Evolutionary conservation across 768 basidiomycete genomes (phyloP), one percentile per base, ranked within the genome.

Genomic region (Mycena belliarum): DNA sequence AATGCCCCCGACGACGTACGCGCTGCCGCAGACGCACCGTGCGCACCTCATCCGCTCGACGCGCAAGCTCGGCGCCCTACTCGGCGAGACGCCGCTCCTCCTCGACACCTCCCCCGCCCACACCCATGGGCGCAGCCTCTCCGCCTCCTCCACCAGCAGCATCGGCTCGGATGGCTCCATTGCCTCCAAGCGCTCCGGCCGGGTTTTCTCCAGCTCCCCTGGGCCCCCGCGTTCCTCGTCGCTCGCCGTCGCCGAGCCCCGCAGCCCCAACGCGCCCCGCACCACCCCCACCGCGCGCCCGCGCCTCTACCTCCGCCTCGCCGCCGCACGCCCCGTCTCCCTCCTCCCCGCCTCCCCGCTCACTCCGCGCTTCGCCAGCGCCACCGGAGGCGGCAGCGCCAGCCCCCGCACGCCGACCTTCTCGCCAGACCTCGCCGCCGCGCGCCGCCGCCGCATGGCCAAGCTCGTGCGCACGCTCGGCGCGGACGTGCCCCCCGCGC

Each of bases 391-490:
- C n/a, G n/a, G n/a, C 21, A 14, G 14, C 20, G 25, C 28, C 43
- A 26, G 49, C 6, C 60, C 55, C 6, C 10, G 45, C 5, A 52
- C 60, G 0, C 60, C 60, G 10, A 35, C 41, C 11, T 56, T 52
- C 21, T 15, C 53, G 21, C 47, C 38, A 15, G n/a, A n/a, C n/a
- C n/a, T n/a, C n/a, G 3, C 28, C 25, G 55, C 45, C 11, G 73
- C 75, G 33, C 66, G 77, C 48, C 73, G 68, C 59, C 73, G 72
- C 42, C 73, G 79, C 69, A 58, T 63, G 61, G 77, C 75, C n/a
- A 81, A 81, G 69, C 74, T 81, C 51, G 63, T 65, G 9, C 78
- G 77, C 35, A 76, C 76, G 48, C 72, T 81, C 11, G 79, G 79
- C 42, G 73, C 76, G 60, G 71, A 70, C 49, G 68, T 80, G 24